Evolutionary conservation across 192 early-diverging fungal genomes (phyloP), one percentile per base, ranked within the genome.

Genomic region (Entomortierella lignicola): DNA sequence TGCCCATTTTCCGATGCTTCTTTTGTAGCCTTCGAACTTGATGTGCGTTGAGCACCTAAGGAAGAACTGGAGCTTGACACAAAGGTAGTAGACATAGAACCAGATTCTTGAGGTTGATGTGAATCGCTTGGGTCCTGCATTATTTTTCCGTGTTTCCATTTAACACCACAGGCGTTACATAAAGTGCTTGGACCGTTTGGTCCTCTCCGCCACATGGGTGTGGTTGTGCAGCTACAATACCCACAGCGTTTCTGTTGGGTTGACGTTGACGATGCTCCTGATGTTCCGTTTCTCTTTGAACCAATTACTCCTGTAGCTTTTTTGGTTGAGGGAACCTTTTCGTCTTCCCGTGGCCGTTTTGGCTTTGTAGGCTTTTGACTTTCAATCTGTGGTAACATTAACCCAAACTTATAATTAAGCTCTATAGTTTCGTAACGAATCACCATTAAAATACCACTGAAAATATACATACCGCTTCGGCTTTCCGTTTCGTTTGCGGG

Each of bases 61-160:
- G 44, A 51, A 63, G 61, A 32, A 44, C 26, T 54, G 52, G 66
- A 13, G 32, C 23, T 6, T 55, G 80, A 21, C 4, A 61, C 23
- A 20, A 59, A 39, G 31, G 65, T 11, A 12, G 44, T 11, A 11
- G 44, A 47, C 20, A 20, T 47, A 15, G 20, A 47, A 12, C 54
- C 18, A 52, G 1, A 55, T 25, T 13, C 30, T 21, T 27, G 48
- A 30, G 7, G 39, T 21, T 52, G 44, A 25, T 66, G 58, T 4
- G 61, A 68, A 18, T 58, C 60, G 8, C 39, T 56, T 8, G 58
- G n/a, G 41, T 77, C 84, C 44, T 75, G 62, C 44, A 91, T 53
- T 30, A 93, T 92, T 62, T 93, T 94, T 54, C 93, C 93, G 55
- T 91, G 81, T 39, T 89, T 92, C 92, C 92, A 94, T 53, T 91